A percentile compares a stretch with the other conserved stretches of the same genome.
These are phyloP conservation scores for Trichophyton verrucosum DNA, from an alignment of 2,329 filamentous ascomycete genomes.

Conservation along the genomic window DNA sequence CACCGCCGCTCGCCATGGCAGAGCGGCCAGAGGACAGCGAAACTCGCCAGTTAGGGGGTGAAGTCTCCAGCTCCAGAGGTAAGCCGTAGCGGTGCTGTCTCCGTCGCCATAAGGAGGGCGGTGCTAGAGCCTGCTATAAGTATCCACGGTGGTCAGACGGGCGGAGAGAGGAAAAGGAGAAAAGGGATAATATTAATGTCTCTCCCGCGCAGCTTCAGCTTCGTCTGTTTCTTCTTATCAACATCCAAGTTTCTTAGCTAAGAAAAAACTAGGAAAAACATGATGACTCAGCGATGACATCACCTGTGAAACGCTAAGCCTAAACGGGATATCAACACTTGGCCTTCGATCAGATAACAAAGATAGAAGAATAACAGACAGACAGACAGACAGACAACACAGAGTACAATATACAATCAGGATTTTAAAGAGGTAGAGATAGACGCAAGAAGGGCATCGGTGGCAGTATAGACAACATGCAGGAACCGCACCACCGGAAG, in stretches of 20 bases:
- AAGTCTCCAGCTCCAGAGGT: neutral
- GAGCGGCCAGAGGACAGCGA: neutral
- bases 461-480: slow-evolving; percentile 12
- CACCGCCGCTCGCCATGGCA: slow-evolving; percentile 19
- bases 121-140: too few species aligned
- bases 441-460: neutral
- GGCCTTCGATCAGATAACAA: neutral
- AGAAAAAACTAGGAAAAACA: neutral
- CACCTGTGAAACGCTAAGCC: neutral
- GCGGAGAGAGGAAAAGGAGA: neutral
- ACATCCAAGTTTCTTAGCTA: neutral
- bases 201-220: too few species aligned
- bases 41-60: neutral
- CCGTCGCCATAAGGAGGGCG: neutral
- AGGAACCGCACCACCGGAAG: slow-evolving; percentile 34
- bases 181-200: neutral
- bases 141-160: neutral
- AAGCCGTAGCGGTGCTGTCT: slow-evolving; percentile 1
- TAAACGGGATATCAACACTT: neutral
- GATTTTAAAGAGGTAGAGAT: neutral
- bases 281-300: slow-evolving; percentile 2
- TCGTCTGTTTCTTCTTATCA: neutral
- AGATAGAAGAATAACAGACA: neutral
- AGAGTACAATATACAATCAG: neutral
- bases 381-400: neutral